Evolutionary conservation across 352 stramenopile genomes (phyloP).

Genomic region (Globisporangium takayamanum): DNA sequence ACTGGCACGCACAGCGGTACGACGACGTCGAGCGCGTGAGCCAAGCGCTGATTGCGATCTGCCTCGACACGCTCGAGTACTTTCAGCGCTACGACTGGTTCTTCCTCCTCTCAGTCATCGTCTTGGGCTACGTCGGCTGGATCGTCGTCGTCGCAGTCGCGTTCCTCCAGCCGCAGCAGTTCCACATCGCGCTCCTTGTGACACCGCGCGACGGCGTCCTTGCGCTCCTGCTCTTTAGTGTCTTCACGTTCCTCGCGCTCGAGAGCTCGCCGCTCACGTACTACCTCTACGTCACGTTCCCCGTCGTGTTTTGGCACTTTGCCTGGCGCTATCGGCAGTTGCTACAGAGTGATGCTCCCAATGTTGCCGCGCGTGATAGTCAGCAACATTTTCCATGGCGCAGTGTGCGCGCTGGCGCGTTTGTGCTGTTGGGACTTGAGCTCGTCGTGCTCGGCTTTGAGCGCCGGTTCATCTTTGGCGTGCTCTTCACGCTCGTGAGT

Average conservation of each 20-base stretch:
- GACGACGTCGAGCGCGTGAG: constrained; percentile 39
- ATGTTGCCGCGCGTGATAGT: neutral
- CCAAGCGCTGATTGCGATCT: constrained; percentile 67
- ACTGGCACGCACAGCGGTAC: constrained; percentile 15
- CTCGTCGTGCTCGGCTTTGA: constrained; percentile 67
- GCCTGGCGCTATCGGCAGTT: constrained; percentile 38
- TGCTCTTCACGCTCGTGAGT: constrained; percentile 53
- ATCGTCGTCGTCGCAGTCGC: constrained; percentile 54
- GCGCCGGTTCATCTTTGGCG: constrained; percentile 53
- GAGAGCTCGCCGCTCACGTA: constrained; percentile 70
- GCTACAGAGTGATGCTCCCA: constrained; percentile 4
- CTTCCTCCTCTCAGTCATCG: constrained; percentile 69
- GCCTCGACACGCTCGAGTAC: constrained; percentile 67
- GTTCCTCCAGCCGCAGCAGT: constrained; percentile 39
- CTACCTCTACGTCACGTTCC: constrained; percentile 70
- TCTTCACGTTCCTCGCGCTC: constrained; percentile 38
- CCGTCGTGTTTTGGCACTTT: constrained; percentile 58
- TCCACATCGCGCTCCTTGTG: constrained; percentile 23
- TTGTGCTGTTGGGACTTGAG: constrained; percentile 49
- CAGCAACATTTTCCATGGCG: neutral
- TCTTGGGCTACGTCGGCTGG: constrained; percentile 74
- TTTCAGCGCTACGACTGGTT: constrained; percentile 85
- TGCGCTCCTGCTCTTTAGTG: constrained; percentile 24
- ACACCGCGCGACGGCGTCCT: constrained; percentile 7
- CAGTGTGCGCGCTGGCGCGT: constrained; percentile 13